A percentile compares a stretch with the other conserved stretches of the same genome.
phyloP scores from a whole-genome alignment of 805 yeast genomes.

The Wickerhamiella hasegawae region DNA sequence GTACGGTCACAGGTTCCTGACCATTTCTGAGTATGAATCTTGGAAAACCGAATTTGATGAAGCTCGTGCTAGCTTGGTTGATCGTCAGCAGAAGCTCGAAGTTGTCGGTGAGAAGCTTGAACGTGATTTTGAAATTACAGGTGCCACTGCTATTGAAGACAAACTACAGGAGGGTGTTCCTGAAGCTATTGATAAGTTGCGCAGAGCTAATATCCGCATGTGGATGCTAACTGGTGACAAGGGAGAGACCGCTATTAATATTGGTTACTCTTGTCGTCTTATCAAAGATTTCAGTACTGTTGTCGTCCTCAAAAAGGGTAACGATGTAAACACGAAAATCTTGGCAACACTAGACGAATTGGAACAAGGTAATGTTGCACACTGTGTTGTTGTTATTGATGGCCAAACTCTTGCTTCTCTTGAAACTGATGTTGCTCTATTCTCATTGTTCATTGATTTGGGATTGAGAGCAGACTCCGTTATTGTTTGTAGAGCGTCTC shows the following conservation, averaged over 20 bases:
- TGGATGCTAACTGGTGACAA: conserved; percentile 99
- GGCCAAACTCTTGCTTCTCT: conserved; percentile 70
- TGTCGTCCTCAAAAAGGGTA: conserved; percentile 40
- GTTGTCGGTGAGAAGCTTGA: conserved; percentile 62
- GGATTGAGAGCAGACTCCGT: conserved; percentile 83
- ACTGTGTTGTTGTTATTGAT: conserved; percentile 85
- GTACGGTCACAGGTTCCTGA: conserved; percentile 65
- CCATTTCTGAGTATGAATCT: conserved; percentile 35
- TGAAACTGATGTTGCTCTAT: conserved; percentile 55
- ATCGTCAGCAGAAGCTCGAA: conserved; percentile 54
- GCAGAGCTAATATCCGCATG: conserved; percentile 83
- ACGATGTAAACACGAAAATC: conserved; percentile 49
- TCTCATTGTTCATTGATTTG: conserved; percentile 66
- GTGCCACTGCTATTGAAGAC: conserved; percentile 96
- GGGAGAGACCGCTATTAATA: conserved; percentile 92
- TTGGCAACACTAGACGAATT: conserved; percentile 63
- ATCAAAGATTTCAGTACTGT: conserved; percentile 89
- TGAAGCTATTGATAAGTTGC: conserved; percentile 77
- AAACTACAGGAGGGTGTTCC: conserved; percentile 95
- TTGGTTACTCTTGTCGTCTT: conserved; percentile 85
- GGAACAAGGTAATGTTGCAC: conserved; percentile 64
- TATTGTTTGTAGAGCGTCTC: conserved; percentile 91
- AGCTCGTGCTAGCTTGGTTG: conserved; percentile 61
- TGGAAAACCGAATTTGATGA: conserved; percentile 57
- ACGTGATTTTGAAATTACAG: conserved; percentile 47